phyloP scores from a whole-genome alignment of 768 basidiomycete genomes.

The Suillus lakei region DNA sequence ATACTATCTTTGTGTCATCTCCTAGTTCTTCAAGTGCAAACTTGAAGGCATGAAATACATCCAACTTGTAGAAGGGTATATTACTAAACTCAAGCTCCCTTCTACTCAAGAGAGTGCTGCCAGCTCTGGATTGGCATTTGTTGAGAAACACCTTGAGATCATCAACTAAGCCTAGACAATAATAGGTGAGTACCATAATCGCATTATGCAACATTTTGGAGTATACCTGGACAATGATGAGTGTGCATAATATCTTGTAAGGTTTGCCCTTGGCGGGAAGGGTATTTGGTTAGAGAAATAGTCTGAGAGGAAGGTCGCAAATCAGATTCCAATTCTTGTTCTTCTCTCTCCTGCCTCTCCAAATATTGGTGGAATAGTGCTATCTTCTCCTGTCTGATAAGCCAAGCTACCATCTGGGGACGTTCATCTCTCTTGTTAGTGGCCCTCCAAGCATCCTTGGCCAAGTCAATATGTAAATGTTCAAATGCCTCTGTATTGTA shows the following conservation, averaged over 20 bases:
- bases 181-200: too few relatives aligned
- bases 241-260: too few relatives aligned
- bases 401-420: constrained; percentile 43
- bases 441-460: constrained; percentile 41
- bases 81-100: too few relatives aligned
- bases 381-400: constrained; percentile 38
- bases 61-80: constrained; percentile 7
- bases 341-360: constrained; percentile 16
- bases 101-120: too few relatives aligned
- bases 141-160: too few relatives aligned
- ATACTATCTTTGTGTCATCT: neutral
- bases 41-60: constrained; percentile 7
- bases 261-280: too few relatives aligned
- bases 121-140: too few relatives aligned
- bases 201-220: too few relatives aligned
- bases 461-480: constrained; percentile 41
- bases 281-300: too few relatives aligned
- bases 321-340: neutral
- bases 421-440: constrained; percentile 41
- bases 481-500: constrained; percentile 37
- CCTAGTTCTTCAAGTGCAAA: constrained; percentile 3
- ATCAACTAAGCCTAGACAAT: too few relatives aligned
- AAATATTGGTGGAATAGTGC: constrained; percentile 26
- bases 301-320: too few relatives aligned
- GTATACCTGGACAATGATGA: too few relatives aligned